Evolutionary conservation across 176 grass and related monocot genomes (phyloP).

Genomic region (Ampelocalamus luodianensis): DNA sequence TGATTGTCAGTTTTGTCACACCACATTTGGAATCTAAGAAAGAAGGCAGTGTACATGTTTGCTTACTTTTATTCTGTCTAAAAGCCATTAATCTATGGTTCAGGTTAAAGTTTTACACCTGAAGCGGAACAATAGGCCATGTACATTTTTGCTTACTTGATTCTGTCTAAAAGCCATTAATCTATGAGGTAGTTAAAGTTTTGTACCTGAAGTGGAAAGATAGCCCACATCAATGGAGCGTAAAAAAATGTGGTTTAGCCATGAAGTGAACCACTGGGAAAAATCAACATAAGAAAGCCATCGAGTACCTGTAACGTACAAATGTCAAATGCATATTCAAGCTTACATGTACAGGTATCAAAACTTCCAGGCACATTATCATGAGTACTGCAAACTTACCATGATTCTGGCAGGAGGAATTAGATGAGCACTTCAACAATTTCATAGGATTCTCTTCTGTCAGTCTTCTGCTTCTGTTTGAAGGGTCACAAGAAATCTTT

Average conservation of each 20-base stretch:
- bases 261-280: constrained; percentile 40
- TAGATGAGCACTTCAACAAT: not conserved
- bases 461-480: constrained; percentile 11
- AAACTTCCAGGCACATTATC: not conserved
- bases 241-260: constrained; percentile 49
- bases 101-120: constrained; percentile 37
- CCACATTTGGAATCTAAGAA: constrained; percentile 18
- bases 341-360: not conserved
- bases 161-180: not conserved
- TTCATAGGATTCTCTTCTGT: not conserved
- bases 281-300: constrained; percentile 11
- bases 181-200: not conserved
- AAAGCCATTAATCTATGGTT: not conserved
- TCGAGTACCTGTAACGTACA: not conserved
- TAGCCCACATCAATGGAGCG: constrained; percentile 52
- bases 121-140: constrained; percentile 51
- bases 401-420: not conserved
- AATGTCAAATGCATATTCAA: not conserved
- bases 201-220: constrained; percentile 62
- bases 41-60: constrained; percentile 30
- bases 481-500: constrained; percentile 28
- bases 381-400: constrained; percentile 4
- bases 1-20: not conserved
- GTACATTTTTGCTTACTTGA: constrained; percentile 32
- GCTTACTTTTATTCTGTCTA: not conserved